A percentile compares a stretch with the other conserved stretches of the same genome.
phyloP scores from a whole-genome alignment of 225 moss, liverwort and hornwort species.

The Physcomitrium patens region DNA sequence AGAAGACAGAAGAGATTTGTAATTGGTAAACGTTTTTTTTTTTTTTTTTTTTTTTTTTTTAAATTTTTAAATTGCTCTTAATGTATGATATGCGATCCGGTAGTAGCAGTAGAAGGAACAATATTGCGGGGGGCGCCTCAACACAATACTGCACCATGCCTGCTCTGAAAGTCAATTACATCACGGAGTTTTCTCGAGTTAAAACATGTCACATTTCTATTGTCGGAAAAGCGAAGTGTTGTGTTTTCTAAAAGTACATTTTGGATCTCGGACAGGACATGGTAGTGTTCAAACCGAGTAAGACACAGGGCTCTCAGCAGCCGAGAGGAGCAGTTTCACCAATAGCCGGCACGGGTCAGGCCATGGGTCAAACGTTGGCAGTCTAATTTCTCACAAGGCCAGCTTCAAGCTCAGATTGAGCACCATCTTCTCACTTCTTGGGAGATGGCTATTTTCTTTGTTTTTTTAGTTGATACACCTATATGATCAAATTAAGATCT shows the following conservation, averaged over 20 bases:
- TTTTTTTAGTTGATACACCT: no score
- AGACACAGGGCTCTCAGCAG: conserved; percentile 65
- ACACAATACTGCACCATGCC: background rate
- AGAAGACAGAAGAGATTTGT: background rate
- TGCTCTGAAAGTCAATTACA: conserved; percentile 15
- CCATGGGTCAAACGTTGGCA: conserved; percentile 53
- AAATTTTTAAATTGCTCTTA: no score
- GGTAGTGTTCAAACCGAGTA: conserved; percentile 92
- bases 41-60: no score
- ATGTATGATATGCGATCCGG: conserved; percentile 6
- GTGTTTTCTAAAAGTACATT: background rate
- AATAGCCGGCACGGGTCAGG: conserved; percentile 47
- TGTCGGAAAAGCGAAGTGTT: background rate
- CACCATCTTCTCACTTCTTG: no score
- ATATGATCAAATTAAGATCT: no score
- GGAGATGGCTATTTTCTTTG: no score
- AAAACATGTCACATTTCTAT: background rate
- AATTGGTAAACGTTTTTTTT: background rate
- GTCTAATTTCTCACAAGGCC: conserved; percentile 58
- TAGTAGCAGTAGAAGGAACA: background rate
- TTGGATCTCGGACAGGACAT: conserved; percentile 67
- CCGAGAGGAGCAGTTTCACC: conserved; percentile 57
- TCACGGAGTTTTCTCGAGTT: background rate
- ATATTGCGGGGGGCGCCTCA: background rate
- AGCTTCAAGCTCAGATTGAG: conserved; percentile 65